Percentiles rank a stretch among this genome's conserved stretches.
These are phyloP conservation scores for Nyctanthes arbortristis DNA, from an alignment of 257 asterid species.

Conservation along the genomic window DNA sequence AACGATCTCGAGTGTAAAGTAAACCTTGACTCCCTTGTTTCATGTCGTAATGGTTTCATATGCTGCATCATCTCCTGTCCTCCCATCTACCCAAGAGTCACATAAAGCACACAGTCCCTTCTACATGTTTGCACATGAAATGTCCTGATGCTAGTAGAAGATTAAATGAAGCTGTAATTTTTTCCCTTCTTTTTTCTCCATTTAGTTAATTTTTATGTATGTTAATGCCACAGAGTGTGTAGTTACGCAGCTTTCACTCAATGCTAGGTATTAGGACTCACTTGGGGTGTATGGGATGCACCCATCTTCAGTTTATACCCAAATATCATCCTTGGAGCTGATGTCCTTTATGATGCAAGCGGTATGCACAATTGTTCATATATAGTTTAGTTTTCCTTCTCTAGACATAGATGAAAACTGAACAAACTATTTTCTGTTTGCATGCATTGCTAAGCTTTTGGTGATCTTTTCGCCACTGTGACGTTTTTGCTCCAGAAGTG, in stretches of 20 bases:
- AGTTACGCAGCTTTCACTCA: slow-evolving; percentile 2
- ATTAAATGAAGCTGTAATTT: background rate
- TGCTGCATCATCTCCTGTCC: background rate
- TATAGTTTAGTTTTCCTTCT: slow-evolving; percentile 1
- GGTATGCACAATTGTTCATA: slow-evolving; percentile 36
- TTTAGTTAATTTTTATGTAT: background rate
- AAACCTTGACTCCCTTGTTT: slow-evolving; percentile 20
- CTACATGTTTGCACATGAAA: background rate
- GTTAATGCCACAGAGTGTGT: background rate
- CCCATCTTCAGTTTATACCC: slow-evolving; percentile 60
- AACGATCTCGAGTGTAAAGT: slow-evolving; percentile 73
- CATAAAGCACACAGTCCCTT: too few species aligned
- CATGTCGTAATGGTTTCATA: background rate
- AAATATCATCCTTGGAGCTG: slow-evolving; percentile 94
- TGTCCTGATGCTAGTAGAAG: background rate
- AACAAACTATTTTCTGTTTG: slow-evolving; percentile 16
- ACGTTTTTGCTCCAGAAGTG: slow-evolving; percentile 63
- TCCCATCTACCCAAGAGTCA: too few species aligned
- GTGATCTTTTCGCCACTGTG: slow-evolving; percentile 84
- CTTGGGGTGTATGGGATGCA: slow-evolving; percentile 89
- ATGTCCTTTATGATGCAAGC: slow-evolving; percentile 77
- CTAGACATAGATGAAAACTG: slow-evolving; percentile 11
- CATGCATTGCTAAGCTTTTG: slow-evolving; percentile 60
- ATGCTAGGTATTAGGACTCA: slow-evolving; percentile 70
- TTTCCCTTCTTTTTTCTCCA: too few species aligned